Evolutionary conservation across 2,329 filamentous ascomycete genomes (phyloP), one percentile per base, ranked within the genome.

Genomic region (Botryotinia globosa): DNA sequence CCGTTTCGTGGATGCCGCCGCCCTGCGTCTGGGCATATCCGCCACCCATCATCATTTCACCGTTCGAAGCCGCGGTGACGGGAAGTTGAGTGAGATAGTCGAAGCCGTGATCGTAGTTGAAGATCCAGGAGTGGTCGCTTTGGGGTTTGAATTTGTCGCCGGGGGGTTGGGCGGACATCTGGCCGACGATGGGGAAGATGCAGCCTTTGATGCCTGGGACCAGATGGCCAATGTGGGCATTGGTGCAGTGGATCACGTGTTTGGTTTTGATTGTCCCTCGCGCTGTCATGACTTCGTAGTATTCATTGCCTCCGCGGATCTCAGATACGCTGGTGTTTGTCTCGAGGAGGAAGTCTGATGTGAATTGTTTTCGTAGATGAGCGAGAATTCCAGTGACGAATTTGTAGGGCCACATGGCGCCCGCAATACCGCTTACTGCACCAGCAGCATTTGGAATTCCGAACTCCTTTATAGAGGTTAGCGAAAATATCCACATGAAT

Each of bases 161-260:
- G 4, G 66, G 51, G 5, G 51, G n/a, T 34, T 69, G 66, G 1
- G 51, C 66, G 22, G 66, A 69, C 66, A 69, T 69, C 7, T 69
- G 66, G 0, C 85, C 85, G 8, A 85, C 81, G 20, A 85, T 88
- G 0, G 91, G 91, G 7, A 91, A 85, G 73, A 93, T 91, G 18
- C 87, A 85, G 73, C 71, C 64, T 12, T 67, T 44, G 39, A 74
- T 75, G 86, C 84, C 79, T 0, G 89, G 89, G 2, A 89, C 82
- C 6, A 93, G 79, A 20, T 86, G 84, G 0, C 88, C 86, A 0
- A 89, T 91, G 79, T 92, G 92, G 12, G 84, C 90, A 75, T 93
- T 93, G 2, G 89, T 92, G 20, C 90, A 90, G 58, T 91, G 84
- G 42, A 92, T 82, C n/a, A 92, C 82, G 51, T 85, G 85, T 37